Percentiles rank a stretch among this genome's conserved stretches.
These are phyloP conservation scores for Metschnikowia orientalis DNA, from an alignment of 805 yeast genomes.

Conservation along the genomic window DNA sequence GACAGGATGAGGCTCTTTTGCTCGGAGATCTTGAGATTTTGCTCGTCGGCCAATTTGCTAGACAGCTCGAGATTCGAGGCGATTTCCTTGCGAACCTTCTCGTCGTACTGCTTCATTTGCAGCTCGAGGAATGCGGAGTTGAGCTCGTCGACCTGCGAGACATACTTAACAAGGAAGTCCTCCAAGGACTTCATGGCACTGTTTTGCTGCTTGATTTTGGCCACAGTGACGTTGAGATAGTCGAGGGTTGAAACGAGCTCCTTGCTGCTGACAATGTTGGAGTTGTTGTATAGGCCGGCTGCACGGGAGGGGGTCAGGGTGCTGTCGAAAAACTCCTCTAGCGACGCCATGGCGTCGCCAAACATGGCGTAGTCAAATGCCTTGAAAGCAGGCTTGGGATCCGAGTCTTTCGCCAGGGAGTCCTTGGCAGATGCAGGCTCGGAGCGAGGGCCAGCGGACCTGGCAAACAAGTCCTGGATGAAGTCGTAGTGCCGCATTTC, in stretches of 20 bases:
- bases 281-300: slow-evolving; percentile 55
- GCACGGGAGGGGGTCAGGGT: slow-evolving; percentile 41
- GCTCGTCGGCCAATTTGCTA: slow-evolving; percentile 5
- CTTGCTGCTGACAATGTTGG: slow-evolving; percentile 55
- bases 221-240: slow-evolving; percentile 49
- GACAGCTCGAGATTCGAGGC: slow-evolving; percentile 10
- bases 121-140: slow-evolving; percentile 7
- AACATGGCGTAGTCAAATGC: slow-evolving; percentile 58
- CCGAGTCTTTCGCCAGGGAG: slow-evolving; percentile 4
- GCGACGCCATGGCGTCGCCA: slow-evolving; percentile 49
- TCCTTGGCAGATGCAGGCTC: slow-evolving; percentile 2
- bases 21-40: slow-evolving; percentile 9
- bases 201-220: slow-evolving; percentile 56
- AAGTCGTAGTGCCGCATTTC: slow-evolving; percentile 35
- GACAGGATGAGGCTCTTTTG: slow-evolving; percentile 7
- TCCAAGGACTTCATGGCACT: slow-evolving; percentile 52
- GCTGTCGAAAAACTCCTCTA: slow-evolving; percentile 41
- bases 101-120: slow-evolving; percentile 11
- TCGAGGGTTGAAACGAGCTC: slow-evolving; percentile 54
- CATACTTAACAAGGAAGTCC: slow-evolving; percentile 50
- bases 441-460: slow-evolving; percentile 8
- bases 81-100: slow-evolving; percentile 3
- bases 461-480: slow-evolving; percentile 29
- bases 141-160: slow-evolving; percentile 15
- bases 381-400: slow-evolving; percentile 5